These are phyloP conservation scores for Chlamydomonas incerta DNA, from an alignment of 139 green algal species.

Conservation along the genomic window DNA sequence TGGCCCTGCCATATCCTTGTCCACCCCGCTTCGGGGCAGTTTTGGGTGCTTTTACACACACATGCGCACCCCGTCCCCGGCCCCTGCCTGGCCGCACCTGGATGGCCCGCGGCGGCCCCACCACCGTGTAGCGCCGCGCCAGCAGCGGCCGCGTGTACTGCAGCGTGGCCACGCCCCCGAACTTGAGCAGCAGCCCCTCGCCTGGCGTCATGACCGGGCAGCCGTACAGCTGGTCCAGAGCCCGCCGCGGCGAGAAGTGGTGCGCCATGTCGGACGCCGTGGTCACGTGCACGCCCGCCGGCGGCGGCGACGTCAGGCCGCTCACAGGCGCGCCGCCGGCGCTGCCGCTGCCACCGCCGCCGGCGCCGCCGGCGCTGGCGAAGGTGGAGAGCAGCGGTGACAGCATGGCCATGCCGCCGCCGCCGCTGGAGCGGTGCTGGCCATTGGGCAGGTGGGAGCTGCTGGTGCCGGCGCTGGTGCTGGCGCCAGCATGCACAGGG, in stretches of 20 bases:
- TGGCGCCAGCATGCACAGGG: too few species aligned
- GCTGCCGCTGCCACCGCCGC: neutral
- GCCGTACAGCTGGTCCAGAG: slow-evolving; percentile 47
- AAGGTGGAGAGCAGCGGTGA: neutral
- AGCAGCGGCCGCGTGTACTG: slow-evolving; percentile 39
- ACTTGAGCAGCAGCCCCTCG: slow-evolving; percentile 31
- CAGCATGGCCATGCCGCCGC: neutral
- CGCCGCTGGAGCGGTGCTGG: neutral
- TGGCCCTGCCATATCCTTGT: too few species aligned
- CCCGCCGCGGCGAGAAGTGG: slow-evolving; percentile 37
- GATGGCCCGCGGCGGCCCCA: slow-evolving; percentile 27
- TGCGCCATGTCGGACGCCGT: neutral
- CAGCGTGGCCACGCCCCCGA: slow-evolving; percentile 44
- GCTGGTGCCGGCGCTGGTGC: neutral
- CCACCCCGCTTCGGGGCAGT: too few species aligned
- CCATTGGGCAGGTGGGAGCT: too few species aligned
- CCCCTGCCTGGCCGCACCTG: too few species aligned
- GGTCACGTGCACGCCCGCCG: neutral
- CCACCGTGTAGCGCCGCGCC: slow-evolving; percentile 37
- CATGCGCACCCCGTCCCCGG: too few species aligned
- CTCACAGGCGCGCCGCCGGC: neutral
- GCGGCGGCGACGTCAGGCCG: slow-evolving; percentile 26
- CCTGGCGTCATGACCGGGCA: slow-evolving; percentile 31
- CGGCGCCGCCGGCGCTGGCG: neutral
- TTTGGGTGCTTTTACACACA: too few species aligned